Evolutionary conservation across 2,329 filamentous ascomycete genomes (phyloP), one percentile per base, ranked within the genome.

Genomic region (Berkeleyomyces basicola): DNA sequence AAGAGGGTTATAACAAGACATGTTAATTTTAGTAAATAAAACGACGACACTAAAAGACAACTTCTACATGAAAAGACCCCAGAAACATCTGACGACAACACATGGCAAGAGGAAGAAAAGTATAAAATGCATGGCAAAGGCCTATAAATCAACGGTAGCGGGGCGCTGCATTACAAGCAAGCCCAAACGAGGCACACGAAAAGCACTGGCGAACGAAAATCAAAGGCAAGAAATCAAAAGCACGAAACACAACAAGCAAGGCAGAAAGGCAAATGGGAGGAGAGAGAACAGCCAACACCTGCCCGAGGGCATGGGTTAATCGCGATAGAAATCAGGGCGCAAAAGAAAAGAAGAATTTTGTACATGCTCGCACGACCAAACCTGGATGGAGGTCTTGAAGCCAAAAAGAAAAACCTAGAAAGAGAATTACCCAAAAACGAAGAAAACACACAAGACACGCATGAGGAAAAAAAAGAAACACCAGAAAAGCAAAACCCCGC

Each of bases 401-500:
- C 51, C 10, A 47, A 16, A 59, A 36, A n/a, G 33, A 7, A n/a
- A 33, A 7, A 11, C 4, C 36, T 42, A 59, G 42, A 59, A 37
- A 44, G n/a, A 37, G 16, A 36, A 46, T 37, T 44, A 46, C 6
- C 57, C n/a, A 16, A 46, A 59, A 62, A 66, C 59, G 51, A 53
- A 49, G 55, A 43, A 57, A 66, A 61, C 33, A 67, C 61, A 61
- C 57, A 64, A 62, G 44, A 61, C 23, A 7, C 11, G 36, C 36
- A 37, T 23, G 37, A 55, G n/a, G 39, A 55, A 49, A 55, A 59
- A 11, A 62, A 43, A 58, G 6, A 58, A 16, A 49, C 43, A 47
- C 59, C 66, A 66, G 68, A 69, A 43, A 55, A 60, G 64, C 51
- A 64, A 64, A 72, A 75, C 65, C 68, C 72, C 73, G 73, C 74